Evolutionary conservation across 345 rosid genomes (phyloP).

Genomic region (Rhizophora apiculata): DNA sequence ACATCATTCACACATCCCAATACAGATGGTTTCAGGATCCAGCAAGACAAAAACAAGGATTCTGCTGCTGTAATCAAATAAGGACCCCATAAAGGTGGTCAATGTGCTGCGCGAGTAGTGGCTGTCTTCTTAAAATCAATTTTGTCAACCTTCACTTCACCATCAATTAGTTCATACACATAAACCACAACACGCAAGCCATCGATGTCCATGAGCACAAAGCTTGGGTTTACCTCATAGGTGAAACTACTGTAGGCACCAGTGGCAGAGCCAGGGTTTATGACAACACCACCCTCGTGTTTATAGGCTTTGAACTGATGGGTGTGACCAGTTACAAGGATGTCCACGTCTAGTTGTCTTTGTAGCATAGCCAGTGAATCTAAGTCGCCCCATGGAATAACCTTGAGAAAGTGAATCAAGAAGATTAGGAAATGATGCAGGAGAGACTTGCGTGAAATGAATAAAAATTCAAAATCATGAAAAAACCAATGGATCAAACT

Average conservation of each 20-base stretch:
- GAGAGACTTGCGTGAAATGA: background rate
- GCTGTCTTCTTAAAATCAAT: constrained; percentile 38
- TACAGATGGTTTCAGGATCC: background rate
- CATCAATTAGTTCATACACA: constrained; percentile 32
- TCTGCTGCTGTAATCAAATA: background rate
- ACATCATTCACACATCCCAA: background rate
- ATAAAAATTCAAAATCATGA: background rate
- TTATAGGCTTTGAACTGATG: constrained; percentile 98
- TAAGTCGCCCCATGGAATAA: constrained; percentile 96
- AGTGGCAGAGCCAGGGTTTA: constrained; percentile 95
- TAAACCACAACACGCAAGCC: constrained; percentile 86
- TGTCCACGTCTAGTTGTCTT: constrained; percentile 90
- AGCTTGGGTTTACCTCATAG: constrained; percentile 87
- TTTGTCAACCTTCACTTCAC: constrained; percentile 41
- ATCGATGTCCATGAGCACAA: constrained; percentile 92
- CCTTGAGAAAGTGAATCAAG: constrained; percentile 33
- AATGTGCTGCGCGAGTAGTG: constrained; percentile 18
- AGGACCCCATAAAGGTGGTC: background rate
- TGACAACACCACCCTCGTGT: constrained; percentile 93
- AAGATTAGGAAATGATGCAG: background rate
- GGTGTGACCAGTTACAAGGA: constrained; percentile 92
- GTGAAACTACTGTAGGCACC: constrained; percentile 90
- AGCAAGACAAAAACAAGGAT: background rate
- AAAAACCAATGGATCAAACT: too few species aligned
- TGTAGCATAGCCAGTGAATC: constrained; percentile 96